Evolutionary conservation across 352 stramenopile genomes (phyloP), one percentile per base, ranked within the genome.

Genomic region (Phytophthora meadii): DNA sequence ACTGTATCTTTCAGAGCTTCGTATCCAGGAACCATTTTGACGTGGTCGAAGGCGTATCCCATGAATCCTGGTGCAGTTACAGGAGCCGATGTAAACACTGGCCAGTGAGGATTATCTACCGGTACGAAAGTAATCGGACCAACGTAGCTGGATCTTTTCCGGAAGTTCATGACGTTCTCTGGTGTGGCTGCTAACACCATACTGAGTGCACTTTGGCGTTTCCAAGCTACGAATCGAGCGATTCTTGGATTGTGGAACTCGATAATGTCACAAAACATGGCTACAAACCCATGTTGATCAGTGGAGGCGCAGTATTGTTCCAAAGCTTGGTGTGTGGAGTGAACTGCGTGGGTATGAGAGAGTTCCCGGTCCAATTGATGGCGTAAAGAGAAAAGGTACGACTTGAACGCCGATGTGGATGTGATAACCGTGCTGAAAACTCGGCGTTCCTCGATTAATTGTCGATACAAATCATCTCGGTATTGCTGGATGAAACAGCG

Each of bases 261-360:
- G 47, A 90, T 61, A 27, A 94, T 81, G 40, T 92, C 81, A 50
- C 83, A 89, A 41, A 92, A 92, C 79, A 92, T 91, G 54, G 78
- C 85, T 15, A 94, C 69, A 47, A 94, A 91, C 22, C 80, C 82
- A 50, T 90, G 74, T 34, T 89, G 64, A 24, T 87, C 70, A 5
- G 72, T 84, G 27, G 54, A 51, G 1, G 61, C 63, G 48, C 79
- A 89, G 62, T 87, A 92, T 12, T 76, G 52, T 46, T 92, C 82
- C 12, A 93, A 58, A 11, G 78, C 76, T 2, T 63, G 41, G 30
- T 87, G 73, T 0, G 65, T 77, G 0, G 64, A 61, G 7, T 77
- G 37, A 0, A 91, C 70, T 9, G 69, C 61, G 14, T 70, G 72
- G 3, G 68, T 74, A 54, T 93, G 85, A 11, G 69, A 55, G 0